Percentiles rank a stretch among this genome's conserved stretches.
Conservation (phyloP, 2,329 filamentous ascomycete genomes). For the Cladosporium sp. region DNA sequence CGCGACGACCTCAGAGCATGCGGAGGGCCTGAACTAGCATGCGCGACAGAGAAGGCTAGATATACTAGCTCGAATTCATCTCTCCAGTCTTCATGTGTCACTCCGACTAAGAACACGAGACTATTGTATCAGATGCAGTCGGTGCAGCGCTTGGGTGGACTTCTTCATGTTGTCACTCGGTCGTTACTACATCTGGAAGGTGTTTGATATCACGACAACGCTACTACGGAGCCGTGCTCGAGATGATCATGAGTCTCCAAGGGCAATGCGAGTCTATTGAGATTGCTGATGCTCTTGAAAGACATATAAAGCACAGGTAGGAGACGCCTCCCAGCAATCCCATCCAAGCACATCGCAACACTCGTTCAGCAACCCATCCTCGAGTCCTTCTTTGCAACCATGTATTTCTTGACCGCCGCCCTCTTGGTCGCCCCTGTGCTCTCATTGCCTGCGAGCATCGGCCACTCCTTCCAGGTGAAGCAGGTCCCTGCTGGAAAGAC, state of each 20-base stretch:
- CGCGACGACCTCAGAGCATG: not conserved
- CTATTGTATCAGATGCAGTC: conserved; percentile 1
- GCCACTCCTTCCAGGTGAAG: not conserved
- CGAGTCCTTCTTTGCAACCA: not conserved
- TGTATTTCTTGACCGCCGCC: not conserved
- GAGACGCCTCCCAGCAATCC: not conserved
- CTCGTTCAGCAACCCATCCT: not conserved
- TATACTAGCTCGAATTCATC: not conserved
- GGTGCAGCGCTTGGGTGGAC: not conserved
- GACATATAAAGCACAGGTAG: not conserved
- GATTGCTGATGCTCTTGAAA: not conserved
- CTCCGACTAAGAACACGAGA: not conserved
- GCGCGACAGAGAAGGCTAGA: not conserved
- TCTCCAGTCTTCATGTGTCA: not conserved
- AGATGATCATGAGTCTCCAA: not conserved
- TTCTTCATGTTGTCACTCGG: not conserved
- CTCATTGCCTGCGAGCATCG: not conserved
- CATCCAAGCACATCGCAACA: not conserved
- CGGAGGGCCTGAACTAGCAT: not conserved
- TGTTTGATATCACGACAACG: conserved; percentile 2
- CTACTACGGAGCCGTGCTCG: not conserved
- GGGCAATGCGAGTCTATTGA: not conserved
- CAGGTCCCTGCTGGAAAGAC: conserved; percentile 28
- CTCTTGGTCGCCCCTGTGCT: not conserved
- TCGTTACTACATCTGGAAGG: conserved; percentile 1